These are phyloP conservation scores for Chloroidium sp. DNA, from an alignment of 163 green algal species.

Conservation along the genomic window DNA sequence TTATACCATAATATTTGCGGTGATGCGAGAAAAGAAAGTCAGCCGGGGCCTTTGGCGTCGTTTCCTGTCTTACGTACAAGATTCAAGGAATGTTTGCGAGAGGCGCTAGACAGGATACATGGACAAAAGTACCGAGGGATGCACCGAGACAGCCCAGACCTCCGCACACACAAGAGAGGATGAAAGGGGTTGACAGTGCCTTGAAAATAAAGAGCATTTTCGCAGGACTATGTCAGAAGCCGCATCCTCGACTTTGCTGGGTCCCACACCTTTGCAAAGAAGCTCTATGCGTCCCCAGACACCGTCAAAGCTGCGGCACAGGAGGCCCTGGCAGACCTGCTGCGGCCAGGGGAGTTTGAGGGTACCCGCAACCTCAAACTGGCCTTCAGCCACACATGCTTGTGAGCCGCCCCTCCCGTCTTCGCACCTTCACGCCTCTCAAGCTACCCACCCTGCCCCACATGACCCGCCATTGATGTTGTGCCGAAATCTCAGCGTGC, in stretches of 20 bases:
- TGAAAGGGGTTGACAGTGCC: too few species aligned
- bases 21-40: too few species aligned
- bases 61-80: too few species aligned
- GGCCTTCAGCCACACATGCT: constrained; percentile 41
- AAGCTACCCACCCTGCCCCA: neutral
- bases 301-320: constrained; percentile 6
- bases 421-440: neutral
- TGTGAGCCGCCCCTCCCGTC: constrained; percentile 17
- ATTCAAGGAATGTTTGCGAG: too few species aligned
- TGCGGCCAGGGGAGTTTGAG: neutral
- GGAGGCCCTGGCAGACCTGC: constrained; percentile 13
- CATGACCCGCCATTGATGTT: neutral
- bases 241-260: constrained; percentile 12
- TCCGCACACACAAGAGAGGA: too few species aligned
- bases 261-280: constrained; percentile 15
- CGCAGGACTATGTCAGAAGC: constrained; percentile 16
- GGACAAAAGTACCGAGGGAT: too few species aligned
- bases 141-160: too few species aligned
- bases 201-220: neutral
- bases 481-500: neutral
- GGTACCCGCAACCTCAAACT: constrained; percentile 6
- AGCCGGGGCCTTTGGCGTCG: too few species aligned
- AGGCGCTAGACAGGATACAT: too few species aligned
- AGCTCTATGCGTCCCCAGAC: constrained; percentile 11
- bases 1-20: too few species aligned